Evolutionary conservation across 495 filamentous ascomycete species (phyloP).

Genomic region (Hypoxylon intermedium): DNA sequence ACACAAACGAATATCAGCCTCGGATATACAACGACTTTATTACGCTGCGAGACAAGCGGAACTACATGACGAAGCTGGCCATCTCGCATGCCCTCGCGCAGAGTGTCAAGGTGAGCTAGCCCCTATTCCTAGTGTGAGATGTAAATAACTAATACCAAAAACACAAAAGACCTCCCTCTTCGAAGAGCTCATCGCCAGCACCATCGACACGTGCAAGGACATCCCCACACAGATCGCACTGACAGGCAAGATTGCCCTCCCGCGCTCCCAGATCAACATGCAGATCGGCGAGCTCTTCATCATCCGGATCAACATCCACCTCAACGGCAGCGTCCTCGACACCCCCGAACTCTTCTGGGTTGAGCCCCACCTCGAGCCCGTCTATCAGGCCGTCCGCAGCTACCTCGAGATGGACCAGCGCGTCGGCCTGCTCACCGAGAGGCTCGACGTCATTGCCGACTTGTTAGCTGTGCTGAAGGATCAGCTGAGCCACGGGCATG

Average conservation of each 20-base stretch:
- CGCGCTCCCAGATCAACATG: conserved; percentile 90
- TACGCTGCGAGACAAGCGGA: conserved; percentile 85
- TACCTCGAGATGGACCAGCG: conserved; percentile 98
- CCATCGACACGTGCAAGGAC: conserved; percentile 86
- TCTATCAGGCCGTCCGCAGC: conserved; percentile 91
- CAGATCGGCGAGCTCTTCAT: conserved; percentile 98
- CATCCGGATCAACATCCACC: conserved; percentile 93
- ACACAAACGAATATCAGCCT: conserved; percentile 94
- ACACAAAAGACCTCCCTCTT: conserved; percentile 84
- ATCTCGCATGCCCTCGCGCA: conserved; percentile 95
- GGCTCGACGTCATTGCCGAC: conserved; percentile 92
- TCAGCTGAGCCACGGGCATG: conserved; percentile 94
- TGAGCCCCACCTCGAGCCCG: conserved; percentile 92
- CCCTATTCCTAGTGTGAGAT: neutral
- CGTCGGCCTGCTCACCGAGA: conserved; percentile 86
- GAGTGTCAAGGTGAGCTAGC: conserved; percentile 75
- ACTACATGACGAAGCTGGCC: conserved; percentile 97
- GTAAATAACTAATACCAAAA: too few species aligned
- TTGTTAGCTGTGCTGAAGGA: conserved; percentile 93
- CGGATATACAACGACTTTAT: conserved; percentile 99
- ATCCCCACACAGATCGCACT: conserved; percentile 88
- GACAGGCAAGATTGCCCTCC: conserved; percentile 88
- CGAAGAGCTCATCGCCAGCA: conserved; percentile 92
- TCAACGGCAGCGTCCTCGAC: conserved; percentile 96
- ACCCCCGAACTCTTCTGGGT: conserved; percentile 98